These are phyloP conservation scores for Fonsecaea multimorphosa DNA, from an alignment of 2,329 filamentous ascomycete species.

Conservation along the genomic window DNA sequence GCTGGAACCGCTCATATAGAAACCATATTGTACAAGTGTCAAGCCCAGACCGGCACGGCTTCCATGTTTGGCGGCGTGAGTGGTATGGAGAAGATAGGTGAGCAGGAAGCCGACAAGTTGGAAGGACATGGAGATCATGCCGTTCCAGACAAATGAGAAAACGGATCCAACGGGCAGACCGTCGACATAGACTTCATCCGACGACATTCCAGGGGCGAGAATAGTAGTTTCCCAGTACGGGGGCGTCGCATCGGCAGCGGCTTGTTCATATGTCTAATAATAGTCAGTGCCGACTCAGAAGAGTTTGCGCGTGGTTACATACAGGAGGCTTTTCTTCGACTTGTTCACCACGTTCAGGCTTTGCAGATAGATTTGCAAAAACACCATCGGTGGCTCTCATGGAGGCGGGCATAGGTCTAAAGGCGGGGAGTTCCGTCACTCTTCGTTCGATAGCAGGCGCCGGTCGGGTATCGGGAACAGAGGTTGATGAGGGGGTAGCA, in stretches of 20 bases:
- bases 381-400: slow-evolving; percentile 81
- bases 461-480: slow-evolving; percentile 14
- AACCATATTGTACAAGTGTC: slow-evolving; percentile 94
- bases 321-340: slow-evolving; percentile 93
- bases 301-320: slow-evolving; percentile 51
- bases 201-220: slow-evolving; percentile 86
- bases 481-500: slow-evolving; percentile 11
- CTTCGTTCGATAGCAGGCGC: slow-evolving; percentile 50
- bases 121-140: slow-evolving; percentile 97
- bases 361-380: slow-evolving; percentile 91
- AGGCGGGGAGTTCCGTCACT: slow-evolving; percentile 62
- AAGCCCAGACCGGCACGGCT: slow-evolving; percentile 93
- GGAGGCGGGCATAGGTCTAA: slow-evolving; percentile 47
- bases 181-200: slow-evolving; percentile 95
- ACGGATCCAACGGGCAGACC: slow-evolving; percentile 88
- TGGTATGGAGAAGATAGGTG: slow-evolving; percentile 96
- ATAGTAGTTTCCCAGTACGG: slow-evolving; percentile 99
- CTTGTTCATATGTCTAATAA: slow-evolving; percentile 92
- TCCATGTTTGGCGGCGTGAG: slow-evolving; percentile 96
- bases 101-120: slow-evolving; percentile 96
- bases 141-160: slow-evolving; percentile 77
- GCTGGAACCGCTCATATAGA: slow-evolving; percentile 80
- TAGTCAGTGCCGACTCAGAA: slow-evolving; percentile 40
- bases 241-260: slow-evolving; percentile 90
- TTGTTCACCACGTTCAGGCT: slow-evolving; percentile 80